Base-by-base conservation (phyloP, 306 rosid species). In the Lotus japonicus region DNA sequence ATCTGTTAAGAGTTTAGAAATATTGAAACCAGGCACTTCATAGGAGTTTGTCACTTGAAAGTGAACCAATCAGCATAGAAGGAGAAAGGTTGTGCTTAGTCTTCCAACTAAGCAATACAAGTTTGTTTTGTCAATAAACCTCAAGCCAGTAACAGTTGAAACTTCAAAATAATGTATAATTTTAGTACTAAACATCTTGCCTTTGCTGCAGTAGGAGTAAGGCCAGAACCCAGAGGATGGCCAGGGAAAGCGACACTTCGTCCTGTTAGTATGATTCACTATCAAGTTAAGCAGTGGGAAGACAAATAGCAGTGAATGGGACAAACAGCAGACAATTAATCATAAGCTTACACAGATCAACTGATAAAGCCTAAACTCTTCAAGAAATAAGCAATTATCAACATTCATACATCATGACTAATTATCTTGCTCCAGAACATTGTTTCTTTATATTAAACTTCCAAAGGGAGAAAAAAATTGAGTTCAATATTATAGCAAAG, bases 231-330 rank as follows among this genome's bases (percentile, higher is more conserved):
- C 92, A 94, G 65, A 77, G 97, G 88, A 84, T 94, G 92, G 71
- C 96, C 98, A 66, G 97, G 98, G 74, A 86, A 94, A 55, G 98
- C 98, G 75, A 90, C 97, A 90, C 97, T 94, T 71, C 96, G 88
- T 79, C 98, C 98, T 90, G 95, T 82, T 68, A 78, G 70, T 62
- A 83, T 69, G 71, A 68, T 64, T 58, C 70, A 82, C 74, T 50
- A 63, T 79, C 81, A 82, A 79, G 72, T 77, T 73, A 66, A 28
- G 70, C 12, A 52, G 74, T 65, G 66, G 68, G 28, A 77, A 58
- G 60, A 75, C 48, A 73, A 54, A 60, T 54, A 19, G 54, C 26
- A 69, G 41, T 49, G 64, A 57, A 52, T 51, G 48, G 55, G 35
- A 69, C 58, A 61, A 67, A 58, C 33, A 26, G 18, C 28, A 55